Evolutionary conservation across 1,284 basidiomycete genomes (phyloP).

Genomic region (Naganishia sp.): DNA sequence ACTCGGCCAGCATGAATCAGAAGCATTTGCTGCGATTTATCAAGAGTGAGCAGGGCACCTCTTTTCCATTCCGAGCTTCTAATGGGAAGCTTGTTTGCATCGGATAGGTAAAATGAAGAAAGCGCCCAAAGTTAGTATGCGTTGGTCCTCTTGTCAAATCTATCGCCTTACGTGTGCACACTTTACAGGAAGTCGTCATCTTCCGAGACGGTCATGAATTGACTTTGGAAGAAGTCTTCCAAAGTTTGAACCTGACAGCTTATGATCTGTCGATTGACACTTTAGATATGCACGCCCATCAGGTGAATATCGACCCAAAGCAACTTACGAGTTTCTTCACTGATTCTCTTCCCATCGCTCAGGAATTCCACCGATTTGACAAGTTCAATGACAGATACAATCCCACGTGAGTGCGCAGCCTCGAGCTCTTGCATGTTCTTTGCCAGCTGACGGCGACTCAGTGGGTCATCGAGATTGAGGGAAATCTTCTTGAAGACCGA

Average conservation of each 20-base stretch:
- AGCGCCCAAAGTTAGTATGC: constrained; percentile 54
- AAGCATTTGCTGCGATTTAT: constrained; percentile 99
- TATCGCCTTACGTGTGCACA: neutral
- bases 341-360: constrained; percentile 45
- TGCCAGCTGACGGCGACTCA: constrained; percentile 56
- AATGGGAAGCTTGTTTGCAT: neutral
- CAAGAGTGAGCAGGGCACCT: constrained; percentile 69
- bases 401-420: constrained; percentile 38
- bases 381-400: constrained; percentile 71
- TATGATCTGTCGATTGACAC: constrained; percentile 99
- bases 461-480: constrained; percentile 89
- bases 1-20: constrained; percentile 99
- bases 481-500: constrained; percentile 99
- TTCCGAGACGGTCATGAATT: constrained; percentile 82
- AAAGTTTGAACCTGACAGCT: constrained; percentile 89
- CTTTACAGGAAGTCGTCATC: constrained; percentile 83
- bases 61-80: neutral
- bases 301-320: constrained; percentile 73
- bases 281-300: constrained; percentile 98
- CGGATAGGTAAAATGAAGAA: constrained; percentile 54
- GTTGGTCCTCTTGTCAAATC: too few relatives aligned
- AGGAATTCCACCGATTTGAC: constrained; percentile 92
- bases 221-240: constrained; percentile 85
- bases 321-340: constrained; percentile 98
- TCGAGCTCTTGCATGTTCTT: constrained; percentile 39